Evolutionary conservation across 306 rosid genomes (phyloP), one percentile per base, ranked within the genome.

Genomic region (Castanea sativa): DNA sequence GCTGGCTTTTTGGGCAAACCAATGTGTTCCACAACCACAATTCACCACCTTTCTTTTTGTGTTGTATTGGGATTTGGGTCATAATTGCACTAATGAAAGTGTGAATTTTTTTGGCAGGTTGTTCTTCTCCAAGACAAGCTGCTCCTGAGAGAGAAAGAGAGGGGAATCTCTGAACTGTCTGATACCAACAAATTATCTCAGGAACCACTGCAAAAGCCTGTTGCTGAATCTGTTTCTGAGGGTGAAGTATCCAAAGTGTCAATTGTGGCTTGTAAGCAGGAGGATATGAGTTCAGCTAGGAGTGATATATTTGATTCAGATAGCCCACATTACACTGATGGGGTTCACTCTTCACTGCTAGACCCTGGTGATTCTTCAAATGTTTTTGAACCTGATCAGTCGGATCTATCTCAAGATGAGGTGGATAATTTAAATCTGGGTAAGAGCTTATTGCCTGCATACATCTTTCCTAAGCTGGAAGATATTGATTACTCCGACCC

Each of bases 381-480:
- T 76, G 90, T 60, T 0, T 88, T 88, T 35, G 94, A 91, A 57
- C 80, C 86, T 21, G 94, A 91, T 15, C 95, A 90, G 65, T 93
- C 95, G 0, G 98, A 93, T 59, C 52, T 80, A 33, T 92, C 97
- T 58, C 97, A 94, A 45, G 98, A 92, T 23, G 97, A 92, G 80
- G 94, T 90, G 59, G 97, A 89, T 23, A 90, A 87, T 85, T 35
- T 82, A 19, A 88, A 73, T 85, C 30, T 82, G 20, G 87, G 75
- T 84, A 83, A 73, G 29, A 78, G 12, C 81, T 76, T 90, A 4
- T 86, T 90, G 77, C 92, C 88, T 72, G 51, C 88, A 0, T 86
- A 81, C 84, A 69, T 87, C 83, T 90, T 92, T 74, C 90, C 92
- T 2, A 94, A 90, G 81, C 86, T 89, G 5, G 94, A 91, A 83